phyloP scores from a whole-genome alignment of 2,329 filamentous ascomycete species.

The Trichoderma oligosporum region DNA sequence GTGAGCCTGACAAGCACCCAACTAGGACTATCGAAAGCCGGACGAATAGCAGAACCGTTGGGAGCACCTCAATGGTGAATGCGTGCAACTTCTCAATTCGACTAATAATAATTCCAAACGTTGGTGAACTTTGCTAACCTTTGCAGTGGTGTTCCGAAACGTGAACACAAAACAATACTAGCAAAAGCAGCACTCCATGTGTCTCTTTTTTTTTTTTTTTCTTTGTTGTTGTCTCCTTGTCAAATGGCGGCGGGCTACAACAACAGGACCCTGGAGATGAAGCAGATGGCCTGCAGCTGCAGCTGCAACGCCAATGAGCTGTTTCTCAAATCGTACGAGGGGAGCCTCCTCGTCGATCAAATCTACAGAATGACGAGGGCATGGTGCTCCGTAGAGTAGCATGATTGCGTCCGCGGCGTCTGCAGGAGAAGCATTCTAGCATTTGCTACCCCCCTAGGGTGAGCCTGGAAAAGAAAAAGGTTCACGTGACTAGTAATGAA shows the following conservation, averaged over 20 bases:
- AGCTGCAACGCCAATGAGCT: slow-evolving; percentile 12
- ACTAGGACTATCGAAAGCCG: too few species aligned
- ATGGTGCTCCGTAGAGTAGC: background rate
- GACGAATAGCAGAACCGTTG: too few species aligned
- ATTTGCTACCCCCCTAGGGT: background rate
- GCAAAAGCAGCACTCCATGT: too few species aligned
- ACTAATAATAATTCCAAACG: too few species aligned
- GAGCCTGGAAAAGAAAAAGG: background rate
- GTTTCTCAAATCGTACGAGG: slow-evolving; percentile 19
- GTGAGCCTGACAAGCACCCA: slow-evolving; percentile 17
- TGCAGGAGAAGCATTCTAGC: background rate
- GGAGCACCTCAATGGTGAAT: too few species aligned
- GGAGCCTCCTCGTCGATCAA: slow-evolving; percentile 13
- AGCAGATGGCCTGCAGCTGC: slow-evolving; percentile 11
- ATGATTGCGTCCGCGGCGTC: slow-evolving; percentile 21
- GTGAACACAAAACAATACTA: too few species aligned
- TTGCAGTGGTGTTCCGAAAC: too few species aligned
- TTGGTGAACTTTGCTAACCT: too few species aligned
- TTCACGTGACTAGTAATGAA: background rate
- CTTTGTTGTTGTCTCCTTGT: background rate
- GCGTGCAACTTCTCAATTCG: too few species aligned
- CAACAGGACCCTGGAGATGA: background rate
- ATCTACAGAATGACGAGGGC: slow-evolving; percentile 10
- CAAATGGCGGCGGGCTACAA: background rate
- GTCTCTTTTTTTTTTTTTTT: background rate